A percentile compares a stretch with the other conserved stretches of the same genome.
These are phyloP conservation scores for Dimargaris cristalligena DNA, from an alignment of 192 early-diverging fungal species.

Conservation along the genomic window DNA sequence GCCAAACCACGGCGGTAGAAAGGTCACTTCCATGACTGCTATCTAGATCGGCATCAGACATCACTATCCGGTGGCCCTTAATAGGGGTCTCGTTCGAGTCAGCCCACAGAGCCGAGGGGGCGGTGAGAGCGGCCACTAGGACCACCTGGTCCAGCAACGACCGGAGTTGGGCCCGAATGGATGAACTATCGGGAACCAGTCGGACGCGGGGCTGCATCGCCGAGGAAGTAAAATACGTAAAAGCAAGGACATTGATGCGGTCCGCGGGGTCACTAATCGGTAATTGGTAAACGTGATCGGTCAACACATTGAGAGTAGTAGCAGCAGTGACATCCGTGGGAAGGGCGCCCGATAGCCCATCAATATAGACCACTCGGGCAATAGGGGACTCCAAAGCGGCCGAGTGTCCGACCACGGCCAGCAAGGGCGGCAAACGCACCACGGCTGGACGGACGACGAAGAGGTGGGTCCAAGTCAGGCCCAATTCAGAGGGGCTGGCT, in stretches of 20 bases:
- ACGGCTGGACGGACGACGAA: slow-evolving; percentile 1
- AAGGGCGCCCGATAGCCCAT: neutral
- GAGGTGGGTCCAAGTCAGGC: neutral
- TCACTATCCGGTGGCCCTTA: neutral
- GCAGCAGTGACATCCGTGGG: neutral
- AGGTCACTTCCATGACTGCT: slow-evolving; percentile 2
- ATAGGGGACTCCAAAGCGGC: neutral
- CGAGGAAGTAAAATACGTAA: no score
- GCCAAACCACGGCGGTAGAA: slow-evolving; percentile 2
- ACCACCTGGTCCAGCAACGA: neutral
- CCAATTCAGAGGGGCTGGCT: neutral
- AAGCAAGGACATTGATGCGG: neutral
- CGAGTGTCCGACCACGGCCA: neutral
- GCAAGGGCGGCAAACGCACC: slow-evolving; percentile 6
- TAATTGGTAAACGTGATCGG: neutral
- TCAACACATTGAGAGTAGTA: neutral
- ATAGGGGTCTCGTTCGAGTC: neutral
- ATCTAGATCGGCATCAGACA: slow-evolving; percentile 12
- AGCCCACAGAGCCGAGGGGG: neutral
- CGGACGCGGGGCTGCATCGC: no score
- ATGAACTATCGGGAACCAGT: neutral
- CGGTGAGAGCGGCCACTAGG: neutral
- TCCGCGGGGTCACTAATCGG: slow-evolving; percentile 1
- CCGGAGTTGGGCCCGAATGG: neutral
- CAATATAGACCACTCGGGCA: neutral